Evolutionary conservation across 768 basidiomycete genomes (phyloP), one percentile per base, ranked within the genome.

Genomic region (Agaricus blazei): DNA sequence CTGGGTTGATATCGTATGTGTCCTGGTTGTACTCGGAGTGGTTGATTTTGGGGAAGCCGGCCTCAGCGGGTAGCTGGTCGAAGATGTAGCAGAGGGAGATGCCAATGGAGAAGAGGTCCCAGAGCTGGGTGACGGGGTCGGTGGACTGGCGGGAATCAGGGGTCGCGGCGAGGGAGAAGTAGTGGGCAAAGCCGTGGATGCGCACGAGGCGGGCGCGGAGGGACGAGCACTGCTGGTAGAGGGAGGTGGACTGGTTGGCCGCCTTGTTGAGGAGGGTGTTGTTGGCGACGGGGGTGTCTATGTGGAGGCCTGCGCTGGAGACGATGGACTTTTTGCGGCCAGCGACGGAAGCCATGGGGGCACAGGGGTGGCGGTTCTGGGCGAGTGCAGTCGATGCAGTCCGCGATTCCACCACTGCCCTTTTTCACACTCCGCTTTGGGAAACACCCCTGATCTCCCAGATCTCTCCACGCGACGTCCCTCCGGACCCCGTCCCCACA

Each of bases 61-160:
- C 76, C 50, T 86, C 76, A 49, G 70, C 70, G 38, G 88, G 87
- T 54, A 98, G 85, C 68, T 89, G 85, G 73, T 99, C 96, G 78
- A 92, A 96, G 63, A 99, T 85, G 75, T 90, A 97, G 74, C 93
- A 96, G 62, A 98, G 88, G 44, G 94, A 87, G 47, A 92, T 85
- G 56, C 97, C 97, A 36, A 93, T 82, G 41, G 93, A 86, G 72
- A 99, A 90, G 67, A 90, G 85, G 66, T 93, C 90, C 87, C 95
- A 96, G 48, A 98, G 84, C 68, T 93, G 91, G 46, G 88, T 87
- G 64, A 99, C 96, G 37, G 93, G 92, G 73, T 98, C 94, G 42
- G 87, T 88, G 34, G 88, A 90, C 69, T 84, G 84, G 55, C 90
- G 81, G 41, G 85, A 77, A 59, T 83, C 83, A 38, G 75, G 66